These are phyloP conservation scores for Kluyveromyces sp. DNA, from an alignment of 1,139 yeast species.

Conservation along the genomic window DNA sequence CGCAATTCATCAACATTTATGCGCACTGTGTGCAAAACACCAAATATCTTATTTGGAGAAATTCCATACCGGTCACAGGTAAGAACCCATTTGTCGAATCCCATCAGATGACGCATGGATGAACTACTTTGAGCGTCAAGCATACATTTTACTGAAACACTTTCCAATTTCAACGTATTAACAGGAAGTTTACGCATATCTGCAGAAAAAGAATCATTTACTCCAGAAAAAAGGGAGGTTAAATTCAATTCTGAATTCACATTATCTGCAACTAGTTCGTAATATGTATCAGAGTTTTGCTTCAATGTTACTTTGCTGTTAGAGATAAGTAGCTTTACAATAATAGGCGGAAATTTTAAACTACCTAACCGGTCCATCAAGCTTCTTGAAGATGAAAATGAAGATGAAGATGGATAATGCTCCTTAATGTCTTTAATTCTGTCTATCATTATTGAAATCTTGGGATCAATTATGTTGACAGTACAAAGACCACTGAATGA, in stretches of 20 bases:
- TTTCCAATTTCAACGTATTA: constrained; percentile 7
- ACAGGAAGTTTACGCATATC: constrained; percentile 1
- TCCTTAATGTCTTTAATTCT: no score
- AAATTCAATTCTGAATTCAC: neutral
- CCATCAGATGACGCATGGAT: neutral
- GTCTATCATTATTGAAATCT: no score
- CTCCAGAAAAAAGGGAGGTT: neutral
- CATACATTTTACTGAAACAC: neutral
- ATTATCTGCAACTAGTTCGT: neutral
- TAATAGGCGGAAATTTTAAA: neutral
- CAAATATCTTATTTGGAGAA: neutral
- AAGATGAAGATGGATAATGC: neutral
- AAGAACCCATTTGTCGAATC: neutral
- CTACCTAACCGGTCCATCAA: neutral
- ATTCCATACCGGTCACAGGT: neutral
- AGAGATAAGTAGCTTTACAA: neutral
- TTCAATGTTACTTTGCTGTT: neutral
- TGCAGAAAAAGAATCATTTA: neutral
- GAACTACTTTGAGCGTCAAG: neutral
- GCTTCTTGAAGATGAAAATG: neutral
- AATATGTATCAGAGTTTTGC: neutral
- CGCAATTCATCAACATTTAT: neutral
- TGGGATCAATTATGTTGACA: constrained; percentile 25
- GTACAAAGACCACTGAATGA: constrained; percentile 16
- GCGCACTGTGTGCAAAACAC: neutral